Conservation (phyloP, 164 flowering plant genomes). For the Magnolia changhungtana region DNA sequence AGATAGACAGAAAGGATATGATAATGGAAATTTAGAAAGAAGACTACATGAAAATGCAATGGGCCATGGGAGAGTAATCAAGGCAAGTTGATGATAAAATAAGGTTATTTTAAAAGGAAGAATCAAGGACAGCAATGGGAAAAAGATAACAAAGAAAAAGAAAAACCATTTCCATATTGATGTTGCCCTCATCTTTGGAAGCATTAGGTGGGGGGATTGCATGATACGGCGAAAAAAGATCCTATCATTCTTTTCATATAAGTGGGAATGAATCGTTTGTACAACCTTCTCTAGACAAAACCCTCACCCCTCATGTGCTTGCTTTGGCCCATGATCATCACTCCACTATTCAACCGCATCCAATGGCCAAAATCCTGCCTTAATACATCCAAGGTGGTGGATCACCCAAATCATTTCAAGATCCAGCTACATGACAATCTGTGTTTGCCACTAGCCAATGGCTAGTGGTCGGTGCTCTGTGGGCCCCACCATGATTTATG, state of each 20-base stretch:
- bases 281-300: constrained; percentile 10
- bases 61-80: not conserved
- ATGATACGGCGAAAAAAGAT: constrained; percentile 1
- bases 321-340: not conserved
- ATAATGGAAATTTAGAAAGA: too few relatives aligned
- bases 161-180: constrained; percentile 2
- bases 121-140: not conserved
- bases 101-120: not conserved
- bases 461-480: too few relatives aligned
- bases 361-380: constrained; percentile 1
- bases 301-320: not conserved
- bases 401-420: not conserved
- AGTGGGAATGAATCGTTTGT: not conserved
- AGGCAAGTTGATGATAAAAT: constrained; percentile 10
- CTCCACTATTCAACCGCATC: not conserved
- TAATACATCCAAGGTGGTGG: not conserved
- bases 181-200: constrained; percentile 11
- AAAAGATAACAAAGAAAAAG: not conserved
- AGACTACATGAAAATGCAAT: too few relatives aligned
- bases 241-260: not conserved
- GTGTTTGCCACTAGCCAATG: too few relatives aligned
- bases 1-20: too few relatives aligned
- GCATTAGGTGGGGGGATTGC: constrained; percentile 9
- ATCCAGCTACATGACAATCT: not conserved
- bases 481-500: too few relatives aligned